Base-by-base conservation (phyloP, 441 rosid genomes). In the Biscutella laevigata region DNA sequence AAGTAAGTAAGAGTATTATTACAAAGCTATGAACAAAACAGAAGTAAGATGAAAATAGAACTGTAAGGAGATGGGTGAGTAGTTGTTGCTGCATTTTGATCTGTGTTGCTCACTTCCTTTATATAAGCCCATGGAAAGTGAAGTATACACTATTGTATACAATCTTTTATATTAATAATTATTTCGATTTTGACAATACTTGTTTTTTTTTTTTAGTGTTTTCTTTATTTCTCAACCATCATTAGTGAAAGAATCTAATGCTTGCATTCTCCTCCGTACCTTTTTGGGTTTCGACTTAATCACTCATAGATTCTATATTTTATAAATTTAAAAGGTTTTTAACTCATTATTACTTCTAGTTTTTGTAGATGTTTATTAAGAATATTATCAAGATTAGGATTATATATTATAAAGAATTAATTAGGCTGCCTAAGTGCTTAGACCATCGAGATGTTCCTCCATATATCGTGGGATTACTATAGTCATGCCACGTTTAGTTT, bases 231-330 rank as follows among this genome's bases (percentile, higher is more conserved):
- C 64, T 66, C 70, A 22, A 52, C 70, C 70, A 58, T 58, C 55
- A 32, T 29, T 66, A 66, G 70, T 66, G 70, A 51, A 6, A 28
- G 70, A 51, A 66, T 66, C 70, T 25, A 58, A 52, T 66, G 59
- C 70, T 66, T 52, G 60, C 44, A n/a, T 24, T 66, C 20, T 65
- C 70, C 64, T 65, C 64, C 70, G 48, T 51, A 66, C 70, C 65
- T 66, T 66, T 66, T 52, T n/a, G n/a, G 29, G 10, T 28, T 40
- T 51, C 58, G 24, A 58, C 59, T 57, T 20, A 51, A 38, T 37
- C 65, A 51, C 65, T 58, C 43, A 16, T 1, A 14, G 40, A 26
- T 25, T 9, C 3, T 13, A 48, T 27, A 49, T 50, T 26, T 0
- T 26, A 46, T 38, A n/a, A 3, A 43, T 36, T 3, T 3, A 7